These are phyloP conservation scores for Ceriops decandra DNA, from an alignment of 345 rosid species.

Conservation along the genomic window DNA sequence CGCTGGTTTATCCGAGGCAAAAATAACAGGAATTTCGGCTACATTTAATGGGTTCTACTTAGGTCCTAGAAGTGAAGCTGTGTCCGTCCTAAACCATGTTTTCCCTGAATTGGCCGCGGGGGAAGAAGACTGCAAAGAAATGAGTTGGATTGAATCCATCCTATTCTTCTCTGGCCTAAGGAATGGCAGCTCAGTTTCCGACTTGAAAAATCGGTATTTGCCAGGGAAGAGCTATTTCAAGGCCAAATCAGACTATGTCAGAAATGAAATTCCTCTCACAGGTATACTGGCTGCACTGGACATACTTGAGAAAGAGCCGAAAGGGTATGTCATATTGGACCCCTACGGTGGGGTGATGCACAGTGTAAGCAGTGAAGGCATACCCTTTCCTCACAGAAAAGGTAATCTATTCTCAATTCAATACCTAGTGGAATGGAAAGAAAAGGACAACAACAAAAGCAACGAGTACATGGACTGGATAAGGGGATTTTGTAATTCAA, in stretches of 20 bases:
- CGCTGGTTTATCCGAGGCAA: constrained; percentile 14
- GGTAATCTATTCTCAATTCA: constrained; percentile 23
- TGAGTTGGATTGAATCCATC: constrained; percentile 30
- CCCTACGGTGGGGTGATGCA: constrained; percentile 27
- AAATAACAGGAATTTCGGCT: constrained; percentile 17
- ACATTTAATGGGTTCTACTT: constrained; percentile 28
- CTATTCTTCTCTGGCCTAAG: constrained; percentile 25
- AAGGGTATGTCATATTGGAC: constrained; percentile 28
- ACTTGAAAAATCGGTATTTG: constrained; percentile 19
- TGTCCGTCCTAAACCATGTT: constrained; percentile 1
- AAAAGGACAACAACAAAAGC: constrained; percentile 15
- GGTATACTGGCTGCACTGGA: constrained; percentile 13
- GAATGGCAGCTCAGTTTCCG: constrained; percentile 6
- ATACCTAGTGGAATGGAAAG: constrained; percentile 29
- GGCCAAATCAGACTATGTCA: constrained; percentile 28
- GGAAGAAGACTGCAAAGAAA: constrained; percentile 22
- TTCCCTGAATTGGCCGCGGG: constrained; percentile 20
- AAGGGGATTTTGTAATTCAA: constrained; percentile 18
- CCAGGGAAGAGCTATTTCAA: constrained; percentile 19
- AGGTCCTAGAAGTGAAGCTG: constrained; percentile 14
- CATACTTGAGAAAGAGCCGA: constrained; percentile 24
- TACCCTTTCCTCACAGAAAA: constrained; percentile 28
- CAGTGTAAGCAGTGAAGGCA: constrained; percentile 17
- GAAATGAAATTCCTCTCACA: constrained; percentile 7
- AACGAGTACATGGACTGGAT: constrained; percentile 17